Evolutionary conservation across 331 rosid genomes (phyloP), one percentile per base, ranked within the genome.

Genomic region (Malus hybrid): DNA sequence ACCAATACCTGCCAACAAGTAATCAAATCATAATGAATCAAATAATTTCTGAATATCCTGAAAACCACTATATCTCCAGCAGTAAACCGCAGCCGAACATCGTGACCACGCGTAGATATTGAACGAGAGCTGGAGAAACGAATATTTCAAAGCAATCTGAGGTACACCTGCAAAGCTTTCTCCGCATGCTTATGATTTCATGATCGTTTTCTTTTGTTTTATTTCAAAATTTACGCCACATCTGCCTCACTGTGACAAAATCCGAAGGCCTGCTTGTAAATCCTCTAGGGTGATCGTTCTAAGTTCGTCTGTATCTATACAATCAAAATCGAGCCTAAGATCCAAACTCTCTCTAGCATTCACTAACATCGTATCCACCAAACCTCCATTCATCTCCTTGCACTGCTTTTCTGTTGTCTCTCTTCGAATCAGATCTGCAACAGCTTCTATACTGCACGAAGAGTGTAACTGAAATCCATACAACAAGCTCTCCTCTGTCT

Each of bases 271-370:
- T 15, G 88, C 91, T 82, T 83, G 93, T 80, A 92, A 81, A 84
- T 95, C 99, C 80, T 80, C 91, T 66, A 90, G 18, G 71, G 89
- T 92, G 76, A 95, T 87, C 24, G 96, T 92, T 78, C 83, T 77
- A 75, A 95, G 92, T 84, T 92, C 93, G 55, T 92, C 96, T 10
- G 93, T 88, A 78, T 89, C 93, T 82, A 84, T 72, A 82, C 98
- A 92, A 46, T 92, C 98, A 79, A 90, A 95, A 78, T 82, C 80
- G 20, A 95, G 97, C 87, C 97, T 89, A 14, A 89, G 83, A 72
- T 95, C 98, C 87, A 95, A 88, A 80, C 81, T 84, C 77, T 92
- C 99, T 83, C 97, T 84, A 6, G 96, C 98, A 80, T 92, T 95
- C 61, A 92, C 89, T 77, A 95, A 81, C 91, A 90, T 78, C 8